phyloP scores from a whole-genome alignment of 2,329 filamentous ascomycete genomes.

The Penicillium sp. region DNA sequence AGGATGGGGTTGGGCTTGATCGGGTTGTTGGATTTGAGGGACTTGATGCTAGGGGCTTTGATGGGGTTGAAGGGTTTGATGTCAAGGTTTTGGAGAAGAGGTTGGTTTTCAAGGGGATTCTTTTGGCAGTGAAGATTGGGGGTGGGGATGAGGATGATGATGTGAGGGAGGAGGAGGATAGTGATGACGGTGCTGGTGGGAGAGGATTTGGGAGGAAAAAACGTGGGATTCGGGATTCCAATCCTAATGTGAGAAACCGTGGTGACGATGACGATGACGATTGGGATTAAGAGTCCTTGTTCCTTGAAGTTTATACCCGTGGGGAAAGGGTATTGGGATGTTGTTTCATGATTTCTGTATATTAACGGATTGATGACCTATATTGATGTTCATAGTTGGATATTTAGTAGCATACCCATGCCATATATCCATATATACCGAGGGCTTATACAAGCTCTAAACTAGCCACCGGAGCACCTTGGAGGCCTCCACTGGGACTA shows the following conservation, averaged over 20 bases:
- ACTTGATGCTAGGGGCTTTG: constrained; percentile 38
- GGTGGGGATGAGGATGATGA: constrained; percentile 22
- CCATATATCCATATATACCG: constrained; percentile 3
- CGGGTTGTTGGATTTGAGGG: constrained; percentile 51
- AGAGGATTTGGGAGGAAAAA: constrained; percentile 12
- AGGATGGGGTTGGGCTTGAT: constrained; percentile 47
- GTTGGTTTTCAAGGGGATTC: constrained; percentile 41
- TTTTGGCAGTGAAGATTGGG: constrained; percentile 37
- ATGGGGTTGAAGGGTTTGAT: constrained; percentile 42
- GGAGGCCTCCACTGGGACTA: neutral
- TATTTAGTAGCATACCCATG: neutral
- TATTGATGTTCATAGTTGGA: constrained; percentile 5
- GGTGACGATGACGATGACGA: constrained; percentile 44
- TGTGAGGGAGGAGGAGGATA: constrained; percentile 28
- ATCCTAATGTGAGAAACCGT: constrained; percentile 24
- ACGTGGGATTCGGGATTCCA: constrained; percentile 35
- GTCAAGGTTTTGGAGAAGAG: constrained; percentile 45
- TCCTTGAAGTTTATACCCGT: neutral
- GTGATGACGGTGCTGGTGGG: constrained; percentile 22
- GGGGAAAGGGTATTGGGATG: neutral
- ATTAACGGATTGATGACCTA: constrained; percentile 8
- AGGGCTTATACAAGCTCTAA: neutral
- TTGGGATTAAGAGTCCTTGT: constrained; percentile 44
- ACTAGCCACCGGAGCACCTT: neutral
- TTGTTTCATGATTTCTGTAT: constrained; percentile 7